Percentiles rank a stretch among this genome's conserved stretches.
Evolutionary conservation across 23 red algal genomes (phyloP).

Genomic region (Pyropia haitanensis): DNA sequence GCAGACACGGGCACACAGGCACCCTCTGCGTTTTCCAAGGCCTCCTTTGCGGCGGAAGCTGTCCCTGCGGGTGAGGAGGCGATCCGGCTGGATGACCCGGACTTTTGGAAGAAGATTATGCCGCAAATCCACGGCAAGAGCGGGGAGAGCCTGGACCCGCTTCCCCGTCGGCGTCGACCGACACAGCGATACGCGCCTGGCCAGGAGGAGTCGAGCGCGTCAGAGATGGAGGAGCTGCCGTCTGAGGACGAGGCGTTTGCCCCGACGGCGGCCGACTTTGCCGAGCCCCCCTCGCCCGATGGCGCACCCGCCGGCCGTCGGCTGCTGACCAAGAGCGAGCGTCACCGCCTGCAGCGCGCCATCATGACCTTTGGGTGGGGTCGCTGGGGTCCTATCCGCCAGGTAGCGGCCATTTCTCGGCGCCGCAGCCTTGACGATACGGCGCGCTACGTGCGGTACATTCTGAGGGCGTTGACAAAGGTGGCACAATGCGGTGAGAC

Average conservation of each 20-base stretch:
- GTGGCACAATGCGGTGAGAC: too few relatives aligned
- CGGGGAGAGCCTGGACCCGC: slow-evolving; percentile 4
- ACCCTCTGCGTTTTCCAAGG: slow-evolving; percentile 58
- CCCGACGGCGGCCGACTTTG: slow-evolving; percentile 13
- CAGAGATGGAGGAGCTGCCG: slow-evolving; percentile 16
- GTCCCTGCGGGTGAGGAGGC: slow-evolving; percentile 7
- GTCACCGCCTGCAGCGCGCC: slow-evolving; percentile 29
- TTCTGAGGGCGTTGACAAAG: slow-evolving; percentile 1
- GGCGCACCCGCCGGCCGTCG: slow-evolving; percentile 14
- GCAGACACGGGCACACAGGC: slow-evolving; percentile 10
- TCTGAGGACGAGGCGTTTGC: too few relatives aligned
- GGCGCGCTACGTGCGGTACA: slow-evolving; percentile 1
- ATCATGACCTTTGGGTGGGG: slow-evolving; percentile 37
- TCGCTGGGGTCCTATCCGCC: slow-evolving; percentile 18
- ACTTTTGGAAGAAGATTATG: slow-evolving; percentile 72
- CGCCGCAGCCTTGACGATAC: slow-evolving; percentile 12
- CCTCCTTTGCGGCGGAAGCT: slow-evolving; percentile 40
- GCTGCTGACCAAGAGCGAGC: slow-evolving; percentile 54
- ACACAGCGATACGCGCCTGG: slow-evolving; percentile 28
- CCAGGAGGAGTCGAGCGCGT: slow-evolving; percentile 9
- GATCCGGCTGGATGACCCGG: slow-evolving; percentile 28
- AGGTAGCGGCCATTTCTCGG: not conserved
- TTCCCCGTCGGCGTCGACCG: slow-evolving; percentile 35
- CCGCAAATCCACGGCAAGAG: slow-evolving; percentile 2
- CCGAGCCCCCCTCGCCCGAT: slow-evolving; percentile 7